These are phyloP conservation scores for Yamadazyma scolyti DNA, from an alignment of 805 yeast genomes.

Conservation along the genomic window DNA sequence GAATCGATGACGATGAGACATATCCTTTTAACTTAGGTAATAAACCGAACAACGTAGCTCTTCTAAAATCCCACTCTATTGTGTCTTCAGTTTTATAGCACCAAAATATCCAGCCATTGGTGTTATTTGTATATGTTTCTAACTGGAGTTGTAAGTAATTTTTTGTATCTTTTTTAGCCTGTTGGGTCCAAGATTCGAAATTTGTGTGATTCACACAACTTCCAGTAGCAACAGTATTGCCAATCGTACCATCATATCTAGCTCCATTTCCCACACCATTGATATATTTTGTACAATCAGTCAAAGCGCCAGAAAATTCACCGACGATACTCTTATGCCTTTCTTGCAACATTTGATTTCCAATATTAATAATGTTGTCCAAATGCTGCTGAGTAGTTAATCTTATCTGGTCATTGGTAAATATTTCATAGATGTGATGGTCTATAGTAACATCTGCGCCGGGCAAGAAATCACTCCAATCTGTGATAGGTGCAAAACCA, in stretches of 20 bases:
- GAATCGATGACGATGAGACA: no score
- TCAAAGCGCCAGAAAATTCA: constrained; percentile 71
- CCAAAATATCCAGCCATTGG: constrained; percentile 71
- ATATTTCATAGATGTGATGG: constrained; percentile 40
- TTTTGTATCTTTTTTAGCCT: constrained; percentile 45
- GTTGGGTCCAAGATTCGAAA: constrained; percentile 38
- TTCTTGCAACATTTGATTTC: constrained; percentile 26
- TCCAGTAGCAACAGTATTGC: constrained; percentile 27
- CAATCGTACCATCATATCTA: constrained; percentile 48
- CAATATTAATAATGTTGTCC: constrained; percentile 26
- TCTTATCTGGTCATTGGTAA: constrained; percentile 21
- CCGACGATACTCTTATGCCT: constrained; percentile 48
- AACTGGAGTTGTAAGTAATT: constrained; percentile 58
- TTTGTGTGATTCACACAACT: constrained; percentile 41
- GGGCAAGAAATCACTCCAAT: constrained; percentile 41
- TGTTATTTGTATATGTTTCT: constrained; percentile 44
- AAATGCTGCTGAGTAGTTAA: constrained; percentile 27
- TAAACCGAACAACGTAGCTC: constrained; percentile 49
- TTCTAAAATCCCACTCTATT: constrained; percentile 63
- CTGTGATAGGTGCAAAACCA: constrained; percentile 54
- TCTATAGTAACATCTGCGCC: constrained; percentile 30
- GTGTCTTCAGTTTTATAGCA: constrained; percentile 65
- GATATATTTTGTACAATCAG: constrained; percentile 68
- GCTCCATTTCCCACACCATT: constrained; percentile 71
- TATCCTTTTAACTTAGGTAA: no score